phyloP scores from a whole-genome alignment of 345 rosid species.

The Hirschfeldia incana region DNA sequence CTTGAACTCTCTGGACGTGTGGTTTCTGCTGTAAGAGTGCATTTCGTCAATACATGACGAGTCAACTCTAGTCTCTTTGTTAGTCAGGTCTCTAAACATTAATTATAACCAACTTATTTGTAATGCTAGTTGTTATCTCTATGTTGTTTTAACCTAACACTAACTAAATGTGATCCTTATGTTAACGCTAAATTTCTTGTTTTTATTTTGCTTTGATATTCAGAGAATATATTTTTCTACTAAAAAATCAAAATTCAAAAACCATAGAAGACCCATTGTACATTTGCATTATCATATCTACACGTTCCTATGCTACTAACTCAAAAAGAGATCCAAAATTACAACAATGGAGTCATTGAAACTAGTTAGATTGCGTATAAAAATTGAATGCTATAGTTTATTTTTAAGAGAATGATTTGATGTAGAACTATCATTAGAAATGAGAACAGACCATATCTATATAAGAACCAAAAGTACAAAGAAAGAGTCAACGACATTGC shows the following conservation, averaged over 20 bases:
- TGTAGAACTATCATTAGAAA: background rate
- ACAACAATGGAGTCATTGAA: background rate
- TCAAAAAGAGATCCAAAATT: background rate
- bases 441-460: too few species aligned
- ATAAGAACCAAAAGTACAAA: background rate
- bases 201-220: background rate
- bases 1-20: slow-evolving; percentile 14
- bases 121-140: background rate
- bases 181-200: background rate
- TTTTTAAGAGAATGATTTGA: background rate
- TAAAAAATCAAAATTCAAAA: too few species aligned
- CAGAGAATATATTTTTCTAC: too few species aligned
- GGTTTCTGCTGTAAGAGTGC: slow-evolving; percentile 17
- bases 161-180: background rate
- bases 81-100: background rate
- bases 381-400: background rate
- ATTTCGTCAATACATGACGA: slow-evolving; percentile 2
- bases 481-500: background rate
- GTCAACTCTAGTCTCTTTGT: background rate
- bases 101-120: background rate
- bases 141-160: background rate
- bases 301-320: background rate
- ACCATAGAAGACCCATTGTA: background rate
- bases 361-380: background rate
- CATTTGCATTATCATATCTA: background rate